phyloP scores from a whole-genome alignment of 164 flowering plant species.

The Stephania japonica region DNA sequence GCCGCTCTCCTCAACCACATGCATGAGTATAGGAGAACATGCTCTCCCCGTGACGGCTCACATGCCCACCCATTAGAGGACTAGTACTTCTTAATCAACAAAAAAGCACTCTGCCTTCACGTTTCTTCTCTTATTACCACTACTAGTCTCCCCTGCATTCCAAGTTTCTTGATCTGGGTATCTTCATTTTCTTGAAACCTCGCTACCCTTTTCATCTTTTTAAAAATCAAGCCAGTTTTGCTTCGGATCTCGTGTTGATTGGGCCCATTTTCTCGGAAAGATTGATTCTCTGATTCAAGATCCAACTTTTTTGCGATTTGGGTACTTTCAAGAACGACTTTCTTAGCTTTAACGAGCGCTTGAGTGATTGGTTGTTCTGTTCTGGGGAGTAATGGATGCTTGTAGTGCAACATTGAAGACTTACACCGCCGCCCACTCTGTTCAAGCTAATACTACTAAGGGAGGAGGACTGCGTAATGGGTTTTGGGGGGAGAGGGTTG shows the following conservation, averaged over 20 bases:
- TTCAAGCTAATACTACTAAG: conserved; percentile 10
- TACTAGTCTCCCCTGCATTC: too few relatives aligned
- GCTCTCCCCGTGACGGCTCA: too few relatives aligned
- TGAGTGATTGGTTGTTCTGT: neutral
- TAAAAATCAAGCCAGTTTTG: too few relatives aligned
- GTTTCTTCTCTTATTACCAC: too few relatives aligned
- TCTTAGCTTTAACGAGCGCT: neutral
- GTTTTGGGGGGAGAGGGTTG: conserved; percentile 44
- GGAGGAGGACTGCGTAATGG: conserved; percentile 15
- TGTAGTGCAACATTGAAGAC: conserved; percentile 31
- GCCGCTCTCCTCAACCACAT: too few relatives aligned
- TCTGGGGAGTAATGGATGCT: conserved; percentile 37
- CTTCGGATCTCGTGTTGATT: too few relatives aligned
- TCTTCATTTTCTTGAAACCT: neutral
- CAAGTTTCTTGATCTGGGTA: neutral
- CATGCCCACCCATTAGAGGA: too few relatives aligned
- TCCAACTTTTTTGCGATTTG: conserved; percentile 9
- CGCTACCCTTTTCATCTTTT: too few relatives aligned
- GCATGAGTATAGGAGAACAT: too few relatives aligned
- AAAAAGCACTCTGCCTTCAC: too few relatives aligned
- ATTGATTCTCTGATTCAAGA: neutral
- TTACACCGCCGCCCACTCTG: conserved; percentile 19
- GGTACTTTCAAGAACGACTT: neutral
- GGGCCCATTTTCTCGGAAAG: too few relatives aligned
- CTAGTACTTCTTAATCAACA: too few relatives aligned